Evolutionary conservation across 192 early-diverging fungal species (phyloP).

Genomic region (Backusella australiensis): DNA sequence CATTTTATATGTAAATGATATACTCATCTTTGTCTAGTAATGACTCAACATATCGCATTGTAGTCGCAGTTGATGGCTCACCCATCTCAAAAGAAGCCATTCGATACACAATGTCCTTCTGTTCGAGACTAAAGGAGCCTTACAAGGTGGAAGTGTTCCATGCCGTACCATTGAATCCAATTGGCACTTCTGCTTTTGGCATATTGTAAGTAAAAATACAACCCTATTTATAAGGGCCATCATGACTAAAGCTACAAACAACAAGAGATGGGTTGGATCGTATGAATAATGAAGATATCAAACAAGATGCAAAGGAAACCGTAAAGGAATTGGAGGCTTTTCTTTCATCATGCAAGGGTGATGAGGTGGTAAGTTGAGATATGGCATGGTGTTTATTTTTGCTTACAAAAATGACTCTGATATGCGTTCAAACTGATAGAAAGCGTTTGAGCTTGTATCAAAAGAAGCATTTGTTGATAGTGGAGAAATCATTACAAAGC

Average conservation of each 20-base stretch:
- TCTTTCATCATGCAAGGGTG: not conserved
- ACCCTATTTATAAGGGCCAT: too few relatives aligned
- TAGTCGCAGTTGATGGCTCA: not conserved
- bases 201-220: not conserved
- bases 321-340: not conserved
- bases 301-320: not conserved
- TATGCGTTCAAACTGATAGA: not conserved
- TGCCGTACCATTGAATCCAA: constrained; percentile 3
- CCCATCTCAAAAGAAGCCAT: constrained; percentile 3
- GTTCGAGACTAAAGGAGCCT: not conserved
- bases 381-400: not conserved
- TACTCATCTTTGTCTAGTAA: too few relatives aligned
- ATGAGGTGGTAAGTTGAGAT: not conserved
- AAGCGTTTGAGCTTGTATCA: not conserved
- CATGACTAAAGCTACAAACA: not conserved
- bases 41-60: not conserved
- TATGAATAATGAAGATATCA: constrained; percentile 9
- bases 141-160: not conserved
- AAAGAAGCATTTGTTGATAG: not conserved
- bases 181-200: not conserved
- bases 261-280: not conserved
- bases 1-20: not conserved
- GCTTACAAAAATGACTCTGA: too few relatives aligned
- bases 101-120: not conserved
- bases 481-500: not conserved